A percentile compares a stretch with the other conserved stretches of the same genome.
phyloP scores from a whole-genome alignment of 345 rosid species.

The Corchorus capsularis region DNA sequence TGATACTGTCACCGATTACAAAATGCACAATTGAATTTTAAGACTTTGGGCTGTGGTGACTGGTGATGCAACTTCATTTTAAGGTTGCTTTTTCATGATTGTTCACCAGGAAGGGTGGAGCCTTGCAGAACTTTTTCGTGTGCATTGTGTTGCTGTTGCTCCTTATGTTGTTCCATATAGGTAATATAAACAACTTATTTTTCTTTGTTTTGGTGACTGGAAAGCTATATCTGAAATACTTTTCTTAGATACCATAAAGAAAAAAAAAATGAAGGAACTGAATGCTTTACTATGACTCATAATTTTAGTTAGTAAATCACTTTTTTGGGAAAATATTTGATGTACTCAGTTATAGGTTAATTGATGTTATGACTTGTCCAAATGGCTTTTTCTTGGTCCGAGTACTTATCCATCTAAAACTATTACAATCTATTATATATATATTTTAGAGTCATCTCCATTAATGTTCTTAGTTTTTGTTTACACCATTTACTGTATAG shows the following conservation, averaged over 20 bases:
- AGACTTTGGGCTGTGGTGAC: background rate
- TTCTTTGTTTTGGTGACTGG: background rate
- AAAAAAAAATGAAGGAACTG: background rate
- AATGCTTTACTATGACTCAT: slow-evolving; percentile 4
- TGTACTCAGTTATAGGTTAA: background rate
- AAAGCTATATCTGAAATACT: background rate
- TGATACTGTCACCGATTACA: background rate
- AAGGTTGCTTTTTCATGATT: slow-evolving; percentile 22
- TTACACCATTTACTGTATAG: slow-evolving; percentile 34
- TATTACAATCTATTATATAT: background rate
- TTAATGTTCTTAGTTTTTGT: slow-evolving; percentile 5
- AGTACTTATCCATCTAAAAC: background rate
- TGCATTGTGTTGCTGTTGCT: slow-evolving; percentile 76
- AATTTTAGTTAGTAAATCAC: background rate
- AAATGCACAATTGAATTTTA: background rate
- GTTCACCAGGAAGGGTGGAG: slow-evolving; percentile 85
- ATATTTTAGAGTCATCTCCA: background rate
- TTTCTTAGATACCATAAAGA: background rate
- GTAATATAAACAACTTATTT: slow-evolving; percentile 31
- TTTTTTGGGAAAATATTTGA: background rate
- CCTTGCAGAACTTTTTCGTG: slow-evolving; percentile 77
- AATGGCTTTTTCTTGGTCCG: background rate
- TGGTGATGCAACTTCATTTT: slow-evolving; percentile 5
- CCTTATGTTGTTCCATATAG: slow-evolving; percentile 96
- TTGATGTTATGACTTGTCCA: background rate